These are phyloP conservation scores for Stenocarpella maydis DNA, from an alignment of 2,329 filamentous ascomycete species.

Conservation along the genomic window DNA sequence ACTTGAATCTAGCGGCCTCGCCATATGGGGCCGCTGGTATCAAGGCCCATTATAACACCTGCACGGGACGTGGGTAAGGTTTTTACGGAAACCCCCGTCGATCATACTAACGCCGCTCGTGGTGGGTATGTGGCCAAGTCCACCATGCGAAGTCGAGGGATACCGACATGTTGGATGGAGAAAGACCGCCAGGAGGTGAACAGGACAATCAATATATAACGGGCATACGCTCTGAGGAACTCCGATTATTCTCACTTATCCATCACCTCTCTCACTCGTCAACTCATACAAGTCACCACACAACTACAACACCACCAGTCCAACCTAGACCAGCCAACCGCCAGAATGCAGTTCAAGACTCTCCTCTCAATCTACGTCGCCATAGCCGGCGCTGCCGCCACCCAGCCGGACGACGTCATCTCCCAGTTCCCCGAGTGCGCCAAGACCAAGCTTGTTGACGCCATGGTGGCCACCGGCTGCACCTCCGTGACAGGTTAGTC, in stretches of 20 bases:
- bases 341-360: constrained; percentile 13
- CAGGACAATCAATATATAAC: neutral
- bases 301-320: neutral
- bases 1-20: neutral
- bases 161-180: neutral
- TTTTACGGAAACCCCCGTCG: too few relatives aligned
- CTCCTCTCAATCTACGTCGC: constrained; percentile 6
- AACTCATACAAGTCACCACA: neutral
- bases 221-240: neutral
- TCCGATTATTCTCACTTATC: neutral
- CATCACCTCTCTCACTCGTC: too few relatives aligned
- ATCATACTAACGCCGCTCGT: too few relatives aligned
- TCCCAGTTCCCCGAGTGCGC: neutral
- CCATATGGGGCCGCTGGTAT: constrained; percentile 4
- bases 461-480: constrained; percentile 5
- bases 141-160: too few relatives aligned
- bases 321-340: neutral
- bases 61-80: constrained; percentile 10
- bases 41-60: neutral
- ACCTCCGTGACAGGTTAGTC: constrained; percentile 12
- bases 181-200: neutral
- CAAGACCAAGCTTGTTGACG: neutral
- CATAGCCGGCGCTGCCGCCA: neutral
- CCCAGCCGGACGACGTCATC: neutral
- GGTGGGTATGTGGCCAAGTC: neutral